These are phyloP conservation scores for Coprinopsis strossmayeri DNA, from an alignment of 768 basidiomycete species.

Conservation along the genomic window DNA sequence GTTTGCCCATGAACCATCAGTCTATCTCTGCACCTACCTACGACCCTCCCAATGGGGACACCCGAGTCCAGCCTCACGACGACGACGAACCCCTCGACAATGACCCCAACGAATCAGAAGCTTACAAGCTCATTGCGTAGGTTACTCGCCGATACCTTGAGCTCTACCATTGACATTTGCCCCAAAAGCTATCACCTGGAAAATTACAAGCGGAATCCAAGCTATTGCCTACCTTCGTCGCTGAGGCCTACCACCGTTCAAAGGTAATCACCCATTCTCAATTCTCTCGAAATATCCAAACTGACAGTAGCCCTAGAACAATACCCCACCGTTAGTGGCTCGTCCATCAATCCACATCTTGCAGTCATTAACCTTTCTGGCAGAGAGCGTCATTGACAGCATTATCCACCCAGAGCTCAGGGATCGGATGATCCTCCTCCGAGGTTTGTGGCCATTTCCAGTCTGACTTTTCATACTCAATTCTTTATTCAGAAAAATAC, in stretches of 20 bases:
- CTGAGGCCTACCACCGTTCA: constrained; percentile 87
- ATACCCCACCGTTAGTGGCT: constrained; percentile 69
- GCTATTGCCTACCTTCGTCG: constrained; percentile 84
- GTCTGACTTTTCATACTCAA: neutral
- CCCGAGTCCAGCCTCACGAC: neutral
- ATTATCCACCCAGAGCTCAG: constrained; percentile 86
- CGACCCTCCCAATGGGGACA: neutral
- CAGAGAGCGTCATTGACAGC: constrained; percentile 88
- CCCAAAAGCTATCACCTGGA: constrained; percentile 94
- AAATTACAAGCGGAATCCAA: constrained; percentile 79
- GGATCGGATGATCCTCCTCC: constrained; percentile 83
- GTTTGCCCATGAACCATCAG: constrained; percentile 46
- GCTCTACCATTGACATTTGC: no score
- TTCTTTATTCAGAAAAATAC: constrained; percentile 52
- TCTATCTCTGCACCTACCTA: constrained; percentile 21
- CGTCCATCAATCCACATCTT: constrained; percentile 1
- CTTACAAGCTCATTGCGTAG: constrained; percentile 76
- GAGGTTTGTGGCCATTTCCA: constrained; percentile 44
- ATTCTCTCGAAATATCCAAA: constrained; percentile 9
- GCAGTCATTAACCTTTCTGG: constrained; percentile 10
- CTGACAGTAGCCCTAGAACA: constrained; percentile 37
- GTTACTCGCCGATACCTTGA: constrained; percentile 24
- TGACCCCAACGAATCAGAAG: constrained; percentile 72
- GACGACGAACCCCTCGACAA: constrained; percentile 56
- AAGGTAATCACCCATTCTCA: constrained; percentile 33